Conservation (phyloP, 2,329 filamentous ascomycete genomes). For the Aureobasidium melanogenum region DNA sequence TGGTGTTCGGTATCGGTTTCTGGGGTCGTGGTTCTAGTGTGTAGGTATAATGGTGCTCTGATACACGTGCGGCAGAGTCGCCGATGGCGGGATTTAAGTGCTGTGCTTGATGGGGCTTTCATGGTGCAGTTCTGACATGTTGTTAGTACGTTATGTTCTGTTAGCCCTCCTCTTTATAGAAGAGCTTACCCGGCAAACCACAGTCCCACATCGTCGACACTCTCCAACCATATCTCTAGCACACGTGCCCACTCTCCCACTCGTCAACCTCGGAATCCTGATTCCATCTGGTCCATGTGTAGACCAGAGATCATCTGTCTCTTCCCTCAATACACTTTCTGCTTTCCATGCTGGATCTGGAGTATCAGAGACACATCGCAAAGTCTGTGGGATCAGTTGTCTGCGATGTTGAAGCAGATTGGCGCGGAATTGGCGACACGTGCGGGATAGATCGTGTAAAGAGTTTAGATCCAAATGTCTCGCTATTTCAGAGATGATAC, state of each 20-base stretch:
- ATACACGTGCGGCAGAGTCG: conserved; percentile 70
- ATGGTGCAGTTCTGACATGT: conserved; percentile 72
- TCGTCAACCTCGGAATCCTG: conserved; percentile 36
- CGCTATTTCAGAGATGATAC: conserved; percentile 68
- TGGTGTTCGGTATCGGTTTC: not conserved
- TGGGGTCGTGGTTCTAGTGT: not conserved
- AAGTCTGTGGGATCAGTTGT: conserved; percentile 62
- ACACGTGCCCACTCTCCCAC: conserved; percentile 66
- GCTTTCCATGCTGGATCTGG: conserved; percentile 29
- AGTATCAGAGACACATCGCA: conserved; percentile 69
- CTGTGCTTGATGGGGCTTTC: conserved; percentile 62
- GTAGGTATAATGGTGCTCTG: conserved; percentile 54
- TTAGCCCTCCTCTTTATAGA: not conserved
- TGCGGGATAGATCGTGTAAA: conserved; percentile 71
- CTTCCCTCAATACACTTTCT: conserved; percentile 43
- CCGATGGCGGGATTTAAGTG: conserved; percentile 67
- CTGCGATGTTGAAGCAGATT: conserved; percentile 71
- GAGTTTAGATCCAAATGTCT: conserved; percentile 77
- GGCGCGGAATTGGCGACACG: conserved; percentile 69
- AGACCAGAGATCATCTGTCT: conserved; percentile 19
- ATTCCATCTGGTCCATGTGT: conserved; percentile 20
- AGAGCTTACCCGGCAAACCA: conserved; percentile 66
- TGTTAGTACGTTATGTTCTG: not conserved
- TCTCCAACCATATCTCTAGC: conserved; percentile 80
- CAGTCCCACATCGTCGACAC: conserved; percentile 66